Conservation (phyloP, 1,284 basidiomycete species). For the Crucibulum cyathiforme region DNA sequence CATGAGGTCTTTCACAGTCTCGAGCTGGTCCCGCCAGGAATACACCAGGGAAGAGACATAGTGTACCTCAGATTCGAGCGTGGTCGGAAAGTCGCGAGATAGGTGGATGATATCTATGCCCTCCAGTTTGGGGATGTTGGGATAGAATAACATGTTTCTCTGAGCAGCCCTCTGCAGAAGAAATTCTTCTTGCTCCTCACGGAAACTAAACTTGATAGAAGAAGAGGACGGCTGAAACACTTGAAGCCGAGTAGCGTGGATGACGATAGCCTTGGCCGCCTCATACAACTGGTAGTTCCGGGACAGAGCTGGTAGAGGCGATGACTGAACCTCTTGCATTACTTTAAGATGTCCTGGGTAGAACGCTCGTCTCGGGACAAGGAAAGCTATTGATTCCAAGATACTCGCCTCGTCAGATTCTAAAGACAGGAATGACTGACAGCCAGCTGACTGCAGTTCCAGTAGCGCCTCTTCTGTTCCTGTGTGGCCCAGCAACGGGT, state of each 20-base stretch:
- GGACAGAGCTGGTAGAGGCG: background rate
- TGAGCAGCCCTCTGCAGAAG: background rate
- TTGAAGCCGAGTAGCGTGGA: background rate
- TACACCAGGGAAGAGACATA: background rate
- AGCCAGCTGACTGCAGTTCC: slow-evolving; percentile 42
- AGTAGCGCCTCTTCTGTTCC: slow-evolving; percentile 54
- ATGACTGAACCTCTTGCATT: background rate
- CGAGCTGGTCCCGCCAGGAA: background rate
- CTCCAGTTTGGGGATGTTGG: background rate
- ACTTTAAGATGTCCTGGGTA: background rate
- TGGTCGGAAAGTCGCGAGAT: background rate
- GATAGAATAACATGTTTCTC: background rate
- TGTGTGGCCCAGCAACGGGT: slow-evolving; percentile 50
- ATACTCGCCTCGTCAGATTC: slow-evolving; percentile 30
- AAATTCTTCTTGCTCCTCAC: background rate
- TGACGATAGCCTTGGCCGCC: background rate
- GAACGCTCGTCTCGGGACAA: background rate
- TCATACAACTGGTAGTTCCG: background rate
- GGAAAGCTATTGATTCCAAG: slow-evolving; percentile 42
- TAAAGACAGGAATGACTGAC: slow-evolving; percentile 45
- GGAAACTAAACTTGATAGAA: background rate
- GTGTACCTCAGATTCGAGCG: background rate
- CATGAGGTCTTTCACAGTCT: background rate
- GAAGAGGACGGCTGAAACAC: background rate
- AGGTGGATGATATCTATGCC: background rate